A percentile compares a stretch with the other conserved stretches of the same genome.
These are phyloP conservation scores for Glycine tomentella DNA, from an alignment of 306 rosid genomes.

Conservation along the genomic window DNA sequence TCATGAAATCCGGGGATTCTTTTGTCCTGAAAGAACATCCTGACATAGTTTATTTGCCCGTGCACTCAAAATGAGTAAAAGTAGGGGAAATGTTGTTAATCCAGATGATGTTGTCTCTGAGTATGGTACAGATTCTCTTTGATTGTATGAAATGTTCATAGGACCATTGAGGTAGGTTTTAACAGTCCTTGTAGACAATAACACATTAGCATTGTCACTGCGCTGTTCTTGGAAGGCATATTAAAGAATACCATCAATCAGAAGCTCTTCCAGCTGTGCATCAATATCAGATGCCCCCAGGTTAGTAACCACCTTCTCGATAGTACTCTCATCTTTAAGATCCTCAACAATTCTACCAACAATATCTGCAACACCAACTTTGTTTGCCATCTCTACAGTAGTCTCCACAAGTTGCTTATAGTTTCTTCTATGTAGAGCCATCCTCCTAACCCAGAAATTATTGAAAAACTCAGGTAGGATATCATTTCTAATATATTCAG, in stretches of 20 bases:
- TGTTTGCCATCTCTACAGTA: no score
- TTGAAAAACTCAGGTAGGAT: no score
- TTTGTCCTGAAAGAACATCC: conserved; percentile 89
- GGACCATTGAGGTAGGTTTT: conserved; percentile 87
- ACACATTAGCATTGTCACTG: conserved; percentile 95
- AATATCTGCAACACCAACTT: no score
- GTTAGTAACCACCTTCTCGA: conserved; percentile 94
- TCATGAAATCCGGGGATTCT: conserved; percentile 80
- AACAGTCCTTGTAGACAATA: no score
- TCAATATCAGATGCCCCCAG: conserved; percentile 91
- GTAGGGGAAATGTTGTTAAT: conserved; percentile 96
- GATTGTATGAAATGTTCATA: conserved; percentile 98
- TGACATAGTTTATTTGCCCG: conserved; percentile 76
- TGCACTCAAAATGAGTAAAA: conserved; percentile 95
- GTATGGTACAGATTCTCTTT: conserved; percentile 98
- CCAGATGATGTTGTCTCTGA: conserved; percentile 93
- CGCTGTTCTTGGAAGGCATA: conserved; percentile 99
- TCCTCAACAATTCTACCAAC: no score
- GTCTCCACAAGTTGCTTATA: no score
- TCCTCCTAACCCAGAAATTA: no score
- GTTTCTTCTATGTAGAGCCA: no score
- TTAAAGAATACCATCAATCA: conserved; percentile 95
- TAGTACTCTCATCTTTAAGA: no score
- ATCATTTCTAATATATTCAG: no score
- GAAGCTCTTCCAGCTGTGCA: conserved; percentile 90